phyloP scores from a whole-genome alignment of 192 early-diverging fungal genomes.

The Rhizophagus clarus region DNA sequence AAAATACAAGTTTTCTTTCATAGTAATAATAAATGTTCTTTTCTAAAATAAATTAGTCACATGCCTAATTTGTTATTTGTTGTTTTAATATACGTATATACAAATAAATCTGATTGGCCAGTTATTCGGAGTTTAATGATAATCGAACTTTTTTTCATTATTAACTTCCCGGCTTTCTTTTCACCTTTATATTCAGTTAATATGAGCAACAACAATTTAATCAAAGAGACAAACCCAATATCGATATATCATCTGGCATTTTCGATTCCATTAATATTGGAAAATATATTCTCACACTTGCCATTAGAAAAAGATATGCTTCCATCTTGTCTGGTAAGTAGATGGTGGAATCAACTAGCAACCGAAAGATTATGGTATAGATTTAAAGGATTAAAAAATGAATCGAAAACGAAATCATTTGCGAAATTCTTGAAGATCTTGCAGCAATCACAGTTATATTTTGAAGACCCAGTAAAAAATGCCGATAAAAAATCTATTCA shows the following conservation, averaged over 20 bases:
- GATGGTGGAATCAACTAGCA: slow-evolving; percentile 27
- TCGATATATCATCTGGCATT: slow-evolving; percentile 18
- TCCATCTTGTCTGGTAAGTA: slow-evolving; percentile 1
- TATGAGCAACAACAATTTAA: neutral
- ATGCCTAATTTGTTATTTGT: too few species aligned
- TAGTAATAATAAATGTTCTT: too few species aligned
- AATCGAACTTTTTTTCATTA: neutral
- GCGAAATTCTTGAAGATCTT: slow-evolving; percentile 7
- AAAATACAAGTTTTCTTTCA: too few species aligned
- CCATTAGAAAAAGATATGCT: neutral
- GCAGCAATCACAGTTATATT: neutral
- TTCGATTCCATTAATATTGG: slow-evolving; percentile 11
- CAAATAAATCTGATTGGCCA: too few species aligned
- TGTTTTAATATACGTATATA: too few species aligned
- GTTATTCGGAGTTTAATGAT: neutral
- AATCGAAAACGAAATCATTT: slow-evolving; percentile 2
- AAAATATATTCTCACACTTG: slow-evolving; percentile 9
- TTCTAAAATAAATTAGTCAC: too few species aligned
- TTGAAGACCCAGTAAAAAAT: neutral
- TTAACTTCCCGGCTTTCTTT: too few species aligned
- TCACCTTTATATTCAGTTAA: neutral
- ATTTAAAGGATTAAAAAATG: slow-evolving; percentile 18
- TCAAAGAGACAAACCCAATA: neutral
- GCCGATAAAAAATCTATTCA: slow-evolving; percentile 3
- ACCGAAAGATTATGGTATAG: slow-evolving; percentile 27